Percentiles rank a stretch among this genome's conserved stretches.
These are phyloP conservation scores for Xerocomus spinulosus DNA, from an alignment of 768 basidiomycete species.

Conservation along the genomic window DNA sequence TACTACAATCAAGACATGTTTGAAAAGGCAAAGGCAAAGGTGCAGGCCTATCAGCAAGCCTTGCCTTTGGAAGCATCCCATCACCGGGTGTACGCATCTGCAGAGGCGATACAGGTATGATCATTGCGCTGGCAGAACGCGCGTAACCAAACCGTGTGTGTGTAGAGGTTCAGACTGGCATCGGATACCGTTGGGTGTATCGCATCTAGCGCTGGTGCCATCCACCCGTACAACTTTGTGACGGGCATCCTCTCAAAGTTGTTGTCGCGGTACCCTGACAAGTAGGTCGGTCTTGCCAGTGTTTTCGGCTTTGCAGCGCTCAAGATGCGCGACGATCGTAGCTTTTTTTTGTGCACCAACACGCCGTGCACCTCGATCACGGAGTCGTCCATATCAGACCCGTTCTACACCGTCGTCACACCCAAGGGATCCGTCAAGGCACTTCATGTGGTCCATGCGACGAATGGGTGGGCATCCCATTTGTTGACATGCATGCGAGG, in stretches of 20 bases:
- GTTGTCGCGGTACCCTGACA: constrained; percentile 41
- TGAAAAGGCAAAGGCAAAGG: constrained; percentile 36
- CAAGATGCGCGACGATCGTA: constrained; percentile 22
- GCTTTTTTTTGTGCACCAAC: constrained; percentile 55
- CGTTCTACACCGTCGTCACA: constrained; percentile 54
- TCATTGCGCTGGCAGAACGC: background rate
- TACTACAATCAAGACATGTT: constrained; percentile 43
- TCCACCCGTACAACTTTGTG: constrained; percentile 67
- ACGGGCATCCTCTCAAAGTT: constrained; percentile 57
- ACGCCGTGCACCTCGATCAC: constrained; percentile 58
- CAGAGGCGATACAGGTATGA: constrained; percentile 31
- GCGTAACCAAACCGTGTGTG: background rate
- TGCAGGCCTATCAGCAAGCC: constrained; percentile 44
- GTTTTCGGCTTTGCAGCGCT: background rate
- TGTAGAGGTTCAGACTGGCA: constrained; percentile 47
- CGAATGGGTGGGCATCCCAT: constrained; percentile 78
- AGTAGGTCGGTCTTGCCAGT: constrained; percentile 32
- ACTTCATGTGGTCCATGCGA: constrained; percentile 73
- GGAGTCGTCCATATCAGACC: constrained; percentile 21
- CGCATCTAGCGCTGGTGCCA: constrained; percentile 50
- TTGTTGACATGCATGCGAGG: constrained; percentile 58
- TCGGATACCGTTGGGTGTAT: constrained; percentile 46
- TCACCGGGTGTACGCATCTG: constrained; percentile 30
- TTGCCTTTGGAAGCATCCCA: constrained; percentile 44
- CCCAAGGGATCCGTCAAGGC: constrained; percentile 54